These are phyloP conservation scores for Phallus indusiatus DNA, from an alignment of 768 basidiomycete genomes.

Conservation along the genomic window DNA sequence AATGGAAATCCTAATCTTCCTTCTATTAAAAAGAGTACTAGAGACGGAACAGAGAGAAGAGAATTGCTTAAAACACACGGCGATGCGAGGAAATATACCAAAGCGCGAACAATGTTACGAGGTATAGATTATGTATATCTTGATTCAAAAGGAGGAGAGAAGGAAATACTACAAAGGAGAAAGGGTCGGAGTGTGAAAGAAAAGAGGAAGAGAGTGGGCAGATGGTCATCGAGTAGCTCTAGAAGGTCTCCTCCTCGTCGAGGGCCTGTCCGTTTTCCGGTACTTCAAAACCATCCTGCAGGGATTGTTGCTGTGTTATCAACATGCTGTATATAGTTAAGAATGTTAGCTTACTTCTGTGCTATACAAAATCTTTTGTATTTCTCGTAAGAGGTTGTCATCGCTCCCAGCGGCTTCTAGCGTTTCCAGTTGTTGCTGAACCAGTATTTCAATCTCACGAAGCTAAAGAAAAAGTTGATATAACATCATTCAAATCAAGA, in stretches of 20 bases:
- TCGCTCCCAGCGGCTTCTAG: constrained; percentile 48
- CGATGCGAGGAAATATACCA: not conserved
- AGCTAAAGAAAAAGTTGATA: constrained; percentile 43
- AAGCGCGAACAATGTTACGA: not conserved
- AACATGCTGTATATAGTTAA: constrained; percentile 8
- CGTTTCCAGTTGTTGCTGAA: constrained; percentile 66
- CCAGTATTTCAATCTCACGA: constrained; percentile 91
- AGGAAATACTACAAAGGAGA: not conserved
- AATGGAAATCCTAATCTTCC: not conserved
- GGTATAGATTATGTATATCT: not conserved
- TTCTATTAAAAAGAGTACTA: not conserved
- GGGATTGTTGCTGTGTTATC: not conserved
- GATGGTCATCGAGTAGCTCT: not conserved
- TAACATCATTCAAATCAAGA: not conserved
- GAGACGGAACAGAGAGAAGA: not conserved
- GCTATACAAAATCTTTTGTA: constrained; percentile 89
- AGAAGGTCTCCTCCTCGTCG: constrained; percentile 71
- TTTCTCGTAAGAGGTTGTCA: constrained; percentile 56
- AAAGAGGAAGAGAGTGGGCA: not conserved
- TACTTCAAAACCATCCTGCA: constrained; percentile 88
- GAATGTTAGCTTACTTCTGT: constrained; percentile 60
- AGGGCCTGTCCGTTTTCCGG: constrained; percentile 48
- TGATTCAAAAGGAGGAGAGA: too few relatives aligned
- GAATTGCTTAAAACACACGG: not conserved
- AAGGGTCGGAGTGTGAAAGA: not conserved